Base-by-base conservation (phyloP, 2,329 filamentous ascomycete genomes). In the Penicillium frequentans region DNA sequence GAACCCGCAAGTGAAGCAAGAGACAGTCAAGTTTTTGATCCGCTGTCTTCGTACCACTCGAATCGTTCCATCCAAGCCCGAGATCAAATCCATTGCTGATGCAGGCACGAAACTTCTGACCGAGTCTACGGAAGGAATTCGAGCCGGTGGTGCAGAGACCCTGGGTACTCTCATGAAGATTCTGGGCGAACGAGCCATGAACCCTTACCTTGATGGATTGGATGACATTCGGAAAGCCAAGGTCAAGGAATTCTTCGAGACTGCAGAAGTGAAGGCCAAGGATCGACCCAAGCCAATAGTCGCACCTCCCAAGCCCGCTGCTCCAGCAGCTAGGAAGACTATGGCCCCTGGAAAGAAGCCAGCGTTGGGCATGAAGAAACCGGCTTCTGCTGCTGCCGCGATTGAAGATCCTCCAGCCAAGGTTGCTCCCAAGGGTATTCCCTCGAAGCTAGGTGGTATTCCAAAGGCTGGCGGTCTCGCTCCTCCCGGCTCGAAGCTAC, bases 131-230 rank as follows among this genome's bases (percentile, higher is more conserved):
- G 93, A 96, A 66, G 88, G 84, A 3, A 85, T 96, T 57, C 86
- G 95, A 75, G 89, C 93, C 49, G 92, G 91, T 29, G 95, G 93
- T 73, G 93, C 93, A 14, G 95, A 99, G 74, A 87, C 95, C 33
- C 80, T 99, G 3, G 95, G 96, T 62, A 96, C 93, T 0, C 76
- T 99, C 49, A 98, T 97, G 95, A 99, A 98, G 79, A 98, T 99
- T 54, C 90, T 98, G 79, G 93, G 95, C 43, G 96, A 99, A 75
- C 86, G 95, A 56, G 90, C 90, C 52, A 99, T 99, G 95, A 91
- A 90, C 44, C 89, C 91, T 9, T 90, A 96, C 72, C 79, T 99
- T 16, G 93, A 97, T 62, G 91, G 91, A 3, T 81, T 99, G 3
- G 95, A 99, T 70, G 95, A 99, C 24, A 98, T 98, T 64, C 86